These are phyloP conservation scores for Carex littledalei DNA, from an alignment of 176 grass and related monocot species.

Conservation along the genomic window DNA sequence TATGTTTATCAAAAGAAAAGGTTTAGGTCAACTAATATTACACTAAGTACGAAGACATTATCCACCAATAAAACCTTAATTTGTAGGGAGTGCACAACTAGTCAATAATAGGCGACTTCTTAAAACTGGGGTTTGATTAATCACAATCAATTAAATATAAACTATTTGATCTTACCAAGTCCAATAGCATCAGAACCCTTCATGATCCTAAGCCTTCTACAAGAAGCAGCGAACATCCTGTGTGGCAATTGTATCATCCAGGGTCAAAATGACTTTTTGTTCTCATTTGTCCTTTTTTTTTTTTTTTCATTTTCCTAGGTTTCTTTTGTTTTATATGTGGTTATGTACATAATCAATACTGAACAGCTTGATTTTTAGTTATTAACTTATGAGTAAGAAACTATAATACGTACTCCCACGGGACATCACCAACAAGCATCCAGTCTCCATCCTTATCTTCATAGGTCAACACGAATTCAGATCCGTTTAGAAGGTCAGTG, in stretches of 20 bases:
- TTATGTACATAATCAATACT: background rate
- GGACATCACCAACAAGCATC: slow-evolving; percentile 93
- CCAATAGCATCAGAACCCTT: slow-evolving; percentile 27
- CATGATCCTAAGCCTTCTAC: slow-evolving; percentile 28
- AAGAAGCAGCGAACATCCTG: slow-evolving; percentile 23
- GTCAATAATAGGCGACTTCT: background rate
- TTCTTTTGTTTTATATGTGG: background rate
- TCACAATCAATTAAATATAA: background rate
- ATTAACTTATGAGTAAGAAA: background rate
- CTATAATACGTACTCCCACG: slow-evolving; percentile 47
- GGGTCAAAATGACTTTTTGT: background rate
- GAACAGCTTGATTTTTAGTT: background rate
- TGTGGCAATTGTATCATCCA: background rate
- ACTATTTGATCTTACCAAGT: slow-evolving; percentile 12
- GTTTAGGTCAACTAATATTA: background rate
- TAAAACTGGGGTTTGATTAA: background rate
- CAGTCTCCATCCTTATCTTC: slow-evolving; percentile 82
- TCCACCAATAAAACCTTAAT: background rate
- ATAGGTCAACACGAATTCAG: slow-evolving; percentile 67
- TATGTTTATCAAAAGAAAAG: background rate
- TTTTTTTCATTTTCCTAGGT: background rate
- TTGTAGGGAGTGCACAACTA: background rate
- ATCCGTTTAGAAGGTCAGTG: slow-evolving; percentile 53
- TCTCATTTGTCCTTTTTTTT: background rate
- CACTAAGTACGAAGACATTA: background rate